Percentiles rank a stretch among this genome's conserved stretches.
Conservation (phyloP, 176 grass and related monocot genomes). For the Coix lacrymajobi region DNA sequence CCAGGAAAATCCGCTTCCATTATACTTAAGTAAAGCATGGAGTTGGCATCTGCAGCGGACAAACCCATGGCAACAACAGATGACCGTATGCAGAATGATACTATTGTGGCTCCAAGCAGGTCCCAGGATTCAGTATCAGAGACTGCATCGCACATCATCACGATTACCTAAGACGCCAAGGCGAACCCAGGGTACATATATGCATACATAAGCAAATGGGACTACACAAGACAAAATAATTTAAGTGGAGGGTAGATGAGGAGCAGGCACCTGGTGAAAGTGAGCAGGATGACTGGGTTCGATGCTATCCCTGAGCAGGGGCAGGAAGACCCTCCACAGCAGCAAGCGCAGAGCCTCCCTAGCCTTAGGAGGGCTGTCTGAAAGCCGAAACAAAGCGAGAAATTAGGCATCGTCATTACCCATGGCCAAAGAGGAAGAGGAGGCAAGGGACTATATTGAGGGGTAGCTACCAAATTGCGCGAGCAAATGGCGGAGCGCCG, state of each 20-base stretch:
- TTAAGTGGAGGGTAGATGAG: not conserved
- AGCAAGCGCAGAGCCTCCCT: slow-evolving; percentile 36
- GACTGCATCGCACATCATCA: slow-evolving; percentile 47
- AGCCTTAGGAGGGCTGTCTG: slow-evolving; percentile 27
- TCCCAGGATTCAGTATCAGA: slow-evolving; percentile 48
- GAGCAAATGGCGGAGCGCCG: slow-evolving; percentile 71
- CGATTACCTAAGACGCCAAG: slow-evolving; percentile 31
- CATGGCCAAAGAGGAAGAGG: not conserved
- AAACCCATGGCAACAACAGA: slow-evolving; percentile 33
- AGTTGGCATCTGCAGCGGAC: slow-evolving; percentile 2
- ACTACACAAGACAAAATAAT: not conserved
- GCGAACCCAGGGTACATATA: not conserved
- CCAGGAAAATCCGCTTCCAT: not conserved
- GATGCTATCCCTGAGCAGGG: slow-evolving; percentile 42
- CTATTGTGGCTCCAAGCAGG: slow-evolving; percentile 50
- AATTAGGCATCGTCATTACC: not conserved
- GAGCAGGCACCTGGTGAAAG: slow-evolving; percentile 40
- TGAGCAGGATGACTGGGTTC: slow-evolving; percentile 11
- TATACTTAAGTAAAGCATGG: slow-evolving; percentile 33
- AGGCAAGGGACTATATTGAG: not conserved
- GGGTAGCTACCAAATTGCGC: slow-evolving; percentile 25
- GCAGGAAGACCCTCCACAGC: slow-evolving; percentile 63
- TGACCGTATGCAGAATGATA: slow-evolving; percentile 68
- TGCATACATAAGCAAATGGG: not conserved
- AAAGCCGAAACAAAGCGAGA: not conserved